Evolutionary conservation across 2,329 filamentous ascomycete genomes (phyloP).

Genomic region (Endoconidiophora laricicola): DNA sequence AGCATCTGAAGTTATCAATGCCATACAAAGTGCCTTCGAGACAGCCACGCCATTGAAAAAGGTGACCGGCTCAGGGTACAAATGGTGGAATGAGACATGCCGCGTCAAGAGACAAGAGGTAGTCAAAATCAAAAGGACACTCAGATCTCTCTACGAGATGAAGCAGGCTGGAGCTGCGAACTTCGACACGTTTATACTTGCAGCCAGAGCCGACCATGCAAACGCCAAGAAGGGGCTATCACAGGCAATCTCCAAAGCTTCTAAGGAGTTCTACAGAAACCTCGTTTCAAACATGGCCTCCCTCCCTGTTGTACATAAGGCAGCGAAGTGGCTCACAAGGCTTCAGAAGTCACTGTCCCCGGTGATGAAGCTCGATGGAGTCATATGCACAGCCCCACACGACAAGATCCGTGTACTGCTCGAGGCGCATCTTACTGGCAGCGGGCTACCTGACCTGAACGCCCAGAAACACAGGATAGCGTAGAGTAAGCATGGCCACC

Average conservation of each 20-base stretch:
- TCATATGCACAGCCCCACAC: constrained; percentile 9
- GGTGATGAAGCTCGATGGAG: neutral
- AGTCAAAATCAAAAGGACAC: too few relatives aligned
- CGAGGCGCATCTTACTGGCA: neutral
- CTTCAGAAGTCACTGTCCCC: neutral
- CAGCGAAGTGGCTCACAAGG: neutral
- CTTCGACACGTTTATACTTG: neutral
- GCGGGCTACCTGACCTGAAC: neutral
- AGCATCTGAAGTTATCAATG: neutral
- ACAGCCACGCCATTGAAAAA: neutral
- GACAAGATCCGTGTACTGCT: neutral
- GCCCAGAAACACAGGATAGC: neutral
- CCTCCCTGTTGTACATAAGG: neutral
- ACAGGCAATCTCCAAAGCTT: neutral
- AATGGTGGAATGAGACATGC: neutral
- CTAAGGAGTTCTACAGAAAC: neutral
- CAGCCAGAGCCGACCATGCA: neutral
- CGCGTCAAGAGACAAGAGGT: neutral
- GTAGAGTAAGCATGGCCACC: neutral
- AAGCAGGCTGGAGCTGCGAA: neutral
- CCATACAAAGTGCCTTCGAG: neutral
- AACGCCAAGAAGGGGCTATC: neutral
- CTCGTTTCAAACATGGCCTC: neutral
- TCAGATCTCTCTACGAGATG: too few relatives aligned
- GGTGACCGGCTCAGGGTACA: neutral